These are phyloP conservation scores for Ajuga chamaepitys DNA, from an alignment of 257 asterid genomes.

Conservation along the genomic window DNA sequence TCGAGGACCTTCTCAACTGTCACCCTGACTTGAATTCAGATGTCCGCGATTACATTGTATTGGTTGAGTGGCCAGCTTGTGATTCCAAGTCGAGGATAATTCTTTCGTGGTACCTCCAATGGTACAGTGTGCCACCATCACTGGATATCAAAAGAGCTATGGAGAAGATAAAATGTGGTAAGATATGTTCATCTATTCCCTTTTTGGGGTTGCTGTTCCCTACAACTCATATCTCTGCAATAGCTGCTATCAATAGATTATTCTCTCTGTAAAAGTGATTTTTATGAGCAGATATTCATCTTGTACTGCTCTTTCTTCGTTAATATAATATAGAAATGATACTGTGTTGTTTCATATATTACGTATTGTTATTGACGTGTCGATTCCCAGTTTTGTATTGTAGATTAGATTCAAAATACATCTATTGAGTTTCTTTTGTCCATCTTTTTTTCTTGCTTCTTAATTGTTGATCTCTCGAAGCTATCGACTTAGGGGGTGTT, in stretches of 20 bases:
- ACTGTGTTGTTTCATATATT: too few species aligned
- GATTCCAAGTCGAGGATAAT: conserved; percentile 29
- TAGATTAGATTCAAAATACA: too few species aligned
- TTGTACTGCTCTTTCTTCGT: too few species aligned
- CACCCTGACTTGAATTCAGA: conserved; percentile 22
- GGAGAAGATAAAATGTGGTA: conserved; percentile 38
- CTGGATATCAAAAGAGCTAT: conserved; percentile 37
- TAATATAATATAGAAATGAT: too few species aligned
- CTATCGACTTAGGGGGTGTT: too few species aligned
- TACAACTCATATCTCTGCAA: conserved; percentile 53
- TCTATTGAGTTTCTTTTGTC: too few species aligned
- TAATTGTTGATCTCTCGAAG: too few species aligned
- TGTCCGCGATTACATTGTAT: conserved; percentile 31
- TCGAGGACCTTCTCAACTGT: conserved; percentile 54
- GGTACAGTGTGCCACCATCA: conserved; percentile 67
- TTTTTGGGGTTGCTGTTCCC: conserved; percentile 74
- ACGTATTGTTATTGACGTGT: too few species aligned
- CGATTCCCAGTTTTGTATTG: too few species aligned
- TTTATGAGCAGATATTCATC: too few species aligned
- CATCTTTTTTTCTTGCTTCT: too few species aligned
- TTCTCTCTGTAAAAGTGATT: too few species aligned
- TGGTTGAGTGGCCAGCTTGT: conserved; percentile 58
- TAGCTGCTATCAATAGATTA: conserved; percentile 33
- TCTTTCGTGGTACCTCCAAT: conserved; percentile 82
- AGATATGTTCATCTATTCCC: conserved; percentile 40